phyloP scores from a whole-genome alignment of 208 protist genomes.

The Trypanosoma avium region DNA sequence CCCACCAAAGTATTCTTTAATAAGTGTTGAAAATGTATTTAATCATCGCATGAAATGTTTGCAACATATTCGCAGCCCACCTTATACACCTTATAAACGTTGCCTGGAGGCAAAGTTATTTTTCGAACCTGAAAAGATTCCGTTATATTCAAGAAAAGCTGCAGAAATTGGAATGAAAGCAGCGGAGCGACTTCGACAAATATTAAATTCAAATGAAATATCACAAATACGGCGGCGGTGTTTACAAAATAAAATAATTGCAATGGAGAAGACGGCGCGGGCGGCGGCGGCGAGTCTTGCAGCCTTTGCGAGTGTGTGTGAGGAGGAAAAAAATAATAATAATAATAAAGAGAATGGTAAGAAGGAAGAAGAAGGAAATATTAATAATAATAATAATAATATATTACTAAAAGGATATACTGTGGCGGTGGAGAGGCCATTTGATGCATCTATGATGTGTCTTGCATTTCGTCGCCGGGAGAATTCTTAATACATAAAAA shows the following conservation, averaged over 20 bases:
- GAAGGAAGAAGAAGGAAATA: too few species aligned
- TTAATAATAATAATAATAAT: too few species aligned
- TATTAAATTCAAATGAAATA: conserved; percentile 29
- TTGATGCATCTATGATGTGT: conserved; percentile 39
- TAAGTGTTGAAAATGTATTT: conserved; percentile 69
- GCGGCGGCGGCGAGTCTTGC: conserved; percentile 45
- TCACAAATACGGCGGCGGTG: conserved; percentile 33
- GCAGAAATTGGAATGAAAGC: conserved; percentile 47
- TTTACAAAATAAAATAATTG: conserved; percentile 34
- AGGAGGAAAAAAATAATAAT: conserved; percentile 44
- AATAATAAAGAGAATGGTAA: too few species aligned
- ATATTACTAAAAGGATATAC: conserved; percentile 47
- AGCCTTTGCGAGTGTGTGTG: conserved; percentile 48
- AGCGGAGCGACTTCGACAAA: conserved; percentile 49
- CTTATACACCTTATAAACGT: conserved; percentile 63
- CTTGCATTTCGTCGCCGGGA: conserved; percentile 53
- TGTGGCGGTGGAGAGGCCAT: conserved; percentile 46
- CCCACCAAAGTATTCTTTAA: conserved; percentile 46
- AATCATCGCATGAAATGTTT: conserved; percentile 84
- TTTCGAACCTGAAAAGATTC: conserved; percentile 38
- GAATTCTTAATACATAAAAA: too few species aligned
- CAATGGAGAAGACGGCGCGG: conserved; percentile 55
- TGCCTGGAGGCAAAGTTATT: conserved; percentile 61
- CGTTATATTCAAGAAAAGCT: conserved; percentile 53
- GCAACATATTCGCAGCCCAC: conserved; percentile 61